Evolutionary conservation across 1,139 yeast species (phyloP), one percentile per base, ranked within the genome.

Genomic region (Lipomyces yarrowii): DNA sequence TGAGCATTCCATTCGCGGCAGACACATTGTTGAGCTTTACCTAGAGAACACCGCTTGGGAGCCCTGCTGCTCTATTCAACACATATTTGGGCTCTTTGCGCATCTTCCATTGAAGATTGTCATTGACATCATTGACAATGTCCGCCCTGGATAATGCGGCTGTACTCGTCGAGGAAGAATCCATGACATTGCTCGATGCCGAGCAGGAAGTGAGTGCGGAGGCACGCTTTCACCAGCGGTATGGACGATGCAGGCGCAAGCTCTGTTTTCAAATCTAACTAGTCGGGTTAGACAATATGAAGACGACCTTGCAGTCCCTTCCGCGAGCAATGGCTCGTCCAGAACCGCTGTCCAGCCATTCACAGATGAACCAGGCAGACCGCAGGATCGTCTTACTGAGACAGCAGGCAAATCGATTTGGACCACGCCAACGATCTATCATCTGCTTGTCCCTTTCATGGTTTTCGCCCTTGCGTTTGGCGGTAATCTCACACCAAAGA

Each of bases 401-500:
- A 21, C 58, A 2, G 35, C 57, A 4, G 13, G 15, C n/a, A 21
- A 21, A n/a, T 26, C 59, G 3, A 18, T 59, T n/a, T 30, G 56
- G 23, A 59, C 23, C 37, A 48, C 46, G 2, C 62, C 64, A 2
- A 57, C 53, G n/a, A 37, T 66, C 5, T 58, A 46, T 57, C 61
- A 63, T 59, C 67, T 69, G n/a, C 59, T 69, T 46, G 55, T 61
- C 7, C 68, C 70, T 8, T 68, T 67, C 57, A 52, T 62, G 39
- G 53, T 69, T 35, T 67, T 65, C 35, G 53, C 71, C 18, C 37
- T 62, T 32, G 64, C 67, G n/a, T 62, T 66, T 46, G 71, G 71
- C 18, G 71, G 69, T n/a, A 62, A 60, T 57, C 56, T 69, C 57
- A 63, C 69, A 18, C 70, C 71, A 26, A 59, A 68, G 51, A 61